These are phyloP conservation scores for Sordariomycetes sp. DNA, from an alignment of 2,329 filamentous ascomycete genomes.

Conservation along the genomic window DNA sequence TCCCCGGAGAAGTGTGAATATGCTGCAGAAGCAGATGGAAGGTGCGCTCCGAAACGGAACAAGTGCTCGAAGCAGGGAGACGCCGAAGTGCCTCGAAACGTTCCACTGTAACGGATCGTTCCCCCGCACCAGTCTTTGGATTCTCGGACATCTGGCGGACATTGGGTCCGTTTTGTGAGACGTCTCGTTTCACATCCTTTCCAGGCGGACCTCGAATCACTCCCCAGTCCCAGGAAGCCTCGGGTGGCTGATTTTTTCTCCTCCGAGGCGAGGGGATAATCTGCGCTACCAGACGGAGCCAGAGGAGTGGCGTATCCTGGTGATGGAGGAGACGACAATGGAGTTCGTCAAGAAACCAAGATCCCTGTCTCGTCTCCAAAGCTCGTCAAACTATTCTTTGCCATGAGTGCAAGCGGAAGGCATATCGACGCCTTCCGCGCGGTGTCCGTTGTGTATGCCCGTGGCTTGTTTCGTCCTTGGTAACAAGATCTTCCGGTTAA, in stretches of 20 bases:
- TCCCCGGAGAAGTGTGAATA: neutral
- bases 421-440: no score
- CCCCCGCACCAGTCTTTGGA: neutral
- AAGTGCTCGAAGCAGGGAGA: neutral
- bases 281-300: no score
- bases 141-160: neutral
- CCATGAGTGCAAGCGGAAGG: no score
- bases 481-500: no score
- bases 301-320: no score
- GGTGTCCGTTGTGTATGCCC: no score
- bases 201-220: neutral
- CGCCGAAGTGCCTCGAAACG: neutral
- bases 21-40: no score
- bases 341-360: no score
- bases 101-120: neutral
- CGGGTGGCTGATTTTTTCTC: neutral
- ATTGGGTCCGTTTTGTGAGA: neutral
- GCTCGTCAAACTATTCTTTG: no score
- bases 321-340: no score
- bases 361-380: no score
- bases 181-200: neutral
- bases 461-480: no score
- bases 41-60: neutral
- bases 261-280: neutral
- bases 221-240: neutral